These are phyloP conservation scores for Botrytis tulipae DNA, from an alignment of 2,329 filamentous ascomycete genomes.

Conservation along the genomic window DNA sequence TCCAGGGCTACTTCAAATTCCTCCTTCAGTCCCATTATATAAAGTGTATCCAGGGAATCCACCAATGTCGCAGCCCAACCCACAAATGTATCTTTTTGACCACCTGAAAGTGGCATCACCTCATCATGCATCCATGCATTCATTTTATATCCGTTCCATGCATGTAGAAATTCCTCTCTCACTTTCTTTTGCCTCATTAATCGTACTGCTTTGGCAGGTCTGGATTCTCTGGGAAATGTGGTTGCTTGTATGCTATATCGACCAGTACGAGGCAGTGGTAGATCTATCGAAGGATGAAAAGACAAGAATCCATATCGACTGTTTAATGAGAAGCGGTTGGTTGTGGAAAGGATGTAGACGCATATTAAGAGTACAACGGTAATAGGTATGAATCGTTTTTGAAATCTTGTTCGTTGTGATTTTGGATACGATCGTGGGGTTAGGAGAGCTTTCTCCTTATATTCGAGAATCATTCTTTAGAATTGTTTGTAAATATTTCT, in stretches of 20 bases:
- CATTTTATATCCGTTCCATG: conserved; percentile 74
- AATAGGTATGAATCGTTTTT: neutral
- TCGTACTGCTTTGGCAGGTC: neutral
- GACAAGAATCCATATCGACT: neutral
- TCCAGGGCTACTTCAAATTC: conserved; percentile 75
- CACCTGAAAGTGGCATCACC: conserved; percentile 66
- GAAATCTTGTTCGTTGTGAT: neutral
- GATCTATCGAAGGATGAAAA: neutral
- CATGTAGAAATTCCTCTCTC: conserved; percentile 26
- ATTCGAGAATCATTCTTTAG: neutral
- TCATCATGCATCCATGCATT: conserved; percentile 85
- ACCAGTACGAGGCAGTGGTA: neutral
- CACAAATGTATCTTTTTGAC: conserved; percentile 74
- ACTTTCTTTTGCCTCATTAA: conserved; percentile 19
- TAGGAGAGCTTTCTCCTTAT: conserved; percentile 5
- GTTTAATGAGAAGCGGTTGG: neutral
- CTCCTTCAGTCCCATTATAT: conserved; percentile 74
- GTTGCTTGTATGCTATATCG: conserved; percentile 16
- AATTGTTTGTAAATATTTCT: neutral
- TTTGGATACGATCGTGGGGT: neutral
- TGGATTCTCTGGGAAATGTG: conserved; percentile 11
- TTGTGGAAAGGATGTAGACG: neutral
- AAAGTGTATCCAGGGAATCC: conserved; percentile 76
- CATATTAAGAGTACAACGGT: neutral
- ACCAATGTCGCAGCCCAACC: conserved; percentile 86